These are phyloP conservation scores for Prunus yedoensis DNA, from an alignment of 331 rosid species.

Conservation along the genomic window DNA sequence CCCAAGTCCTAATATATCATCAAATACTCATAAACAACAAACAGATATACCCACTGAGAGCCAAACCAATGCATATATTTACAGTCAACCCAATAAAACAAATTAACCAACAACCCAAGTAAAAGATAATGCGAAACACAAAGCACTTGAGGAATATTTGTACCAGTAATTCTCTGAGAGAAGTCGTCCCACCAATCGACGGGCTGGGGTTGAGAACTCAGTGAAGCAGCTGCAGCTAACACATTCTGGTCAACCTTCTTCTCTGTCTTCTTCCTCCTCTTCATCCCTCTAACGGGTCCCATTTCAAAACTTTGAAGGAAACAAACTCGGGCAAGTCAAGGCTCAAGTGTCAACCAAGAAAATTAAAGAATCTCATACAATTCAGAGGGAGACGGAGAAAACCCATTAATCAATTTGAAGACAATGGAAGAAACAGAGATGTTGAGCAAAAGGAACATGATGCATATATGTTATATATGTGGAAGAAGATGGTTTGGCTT, in stretches of 20 bases:
- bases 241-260: slow-evolving; percentile 56
- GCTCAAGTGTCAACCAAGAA: slow-evolving; percentile 22
- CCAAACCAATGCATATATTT: slow-evolving; percentile 24
- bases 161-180: slow-evolving; percentile 75
- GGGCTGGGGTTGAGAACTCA: slow-evolving; percentile 43
- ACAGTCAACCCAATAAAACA: slow-evolving; percentile 2
- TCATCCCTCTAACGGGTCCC: slow-evolving; percentile 87
- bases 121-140: neutral
- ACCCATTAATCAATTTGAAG: slow-evolving; percentile 43
- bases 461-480: neutral
- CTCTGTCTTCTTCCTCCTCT: slow-evolving; percentile 69
- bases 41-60: neutral
- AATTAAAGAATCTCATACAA: slow-evolving; percentile 32
- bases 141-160: neutral
- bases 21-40: slow-evolving; percentile 25
- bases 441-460: slow-evolving; percentile 28
- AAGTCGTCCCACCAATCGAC: slow-evolving; percentile 90
- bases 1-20: slow-evolving; percentile 31
- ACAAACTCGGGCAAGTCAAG: slow-evolving; percentile 15
- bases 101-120: slow-evolving; percentile 1
- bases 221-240: slow-evolving; percentile 38
- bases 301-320: slow-evolving; percentile 38
- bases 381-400: slow-evolving; percentile 27
- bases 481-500: slow-evolving; percentile 17
- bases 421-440: slow-evolving; percentile 26